Evolutionary conservation across 179 eudicot genomes (phyloP).

Genomic region (Spinacia oleracea): DNA sequence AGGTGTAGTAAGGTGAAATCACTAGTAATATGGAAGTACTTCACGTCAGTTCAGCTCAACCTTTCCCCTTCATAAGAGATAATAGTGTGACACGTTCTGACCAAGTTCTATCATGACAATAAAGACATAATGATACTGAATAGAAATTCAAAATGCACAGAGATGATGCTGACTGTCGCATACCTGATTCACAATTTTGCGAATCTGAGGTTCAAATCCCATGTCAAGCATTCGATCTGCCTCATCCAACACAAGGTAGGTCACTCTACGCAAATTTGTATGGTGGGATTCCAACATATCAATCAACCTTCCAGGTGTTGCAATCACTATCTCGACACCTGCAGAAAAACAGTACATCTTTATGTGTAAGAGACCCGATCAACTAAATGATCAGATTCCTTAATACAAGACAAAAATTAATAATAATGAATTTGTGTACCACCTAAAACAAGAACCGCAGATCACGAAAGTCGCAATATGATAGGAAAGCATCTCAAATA

Average conservation of each 20-base stretch:
- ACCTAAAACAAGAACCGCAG: conserved; percentile 52
- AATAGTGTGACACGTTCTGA: background rate
- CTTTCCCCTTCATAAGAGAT: background rate
- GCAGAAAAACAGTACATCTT: conserved; percentile 28
- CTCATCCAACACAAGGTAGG: conserved; percentile 94
- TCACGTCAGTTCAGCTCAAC: background rate
- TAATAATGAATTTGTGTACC: conserved; percentile 33
- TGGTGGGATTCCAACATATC: conserved; percentile 89
- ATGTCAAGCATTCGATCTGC: conserved; percentile 99
- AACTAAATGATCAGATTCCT: conserved; percentile 15
- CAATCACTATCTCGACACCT: conserved; percentile 96
- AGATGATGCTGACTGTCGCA: background rate
- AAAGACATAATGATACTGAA: background rate
- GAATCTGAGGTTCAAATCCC: conserved; percentile 99
- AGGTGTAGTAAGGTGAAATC: background rate
- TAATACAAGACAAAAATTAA: background rate
- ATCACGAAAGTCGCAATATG: conserved; percentile 44
- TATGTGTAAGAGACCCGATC: conserved; percentile 19
- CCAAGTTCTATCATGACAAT: background rate
- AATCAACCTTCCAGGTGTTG: conserved; percentile 93
- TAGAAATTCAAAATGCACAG: background rate
- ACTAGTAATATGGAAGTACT: background rate
- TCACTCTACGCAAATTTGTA: conserved; percentile 86
- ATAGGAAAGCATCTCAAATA: conserved; percentile 45
- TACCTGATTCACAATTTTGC: conserved; percentile 89